Percentiles rank a stretch among this genome's conserved stretches.
Conservation (phyloP, 371 early-diverging fungal genomes). For the Mucor irregularis region DNA sequence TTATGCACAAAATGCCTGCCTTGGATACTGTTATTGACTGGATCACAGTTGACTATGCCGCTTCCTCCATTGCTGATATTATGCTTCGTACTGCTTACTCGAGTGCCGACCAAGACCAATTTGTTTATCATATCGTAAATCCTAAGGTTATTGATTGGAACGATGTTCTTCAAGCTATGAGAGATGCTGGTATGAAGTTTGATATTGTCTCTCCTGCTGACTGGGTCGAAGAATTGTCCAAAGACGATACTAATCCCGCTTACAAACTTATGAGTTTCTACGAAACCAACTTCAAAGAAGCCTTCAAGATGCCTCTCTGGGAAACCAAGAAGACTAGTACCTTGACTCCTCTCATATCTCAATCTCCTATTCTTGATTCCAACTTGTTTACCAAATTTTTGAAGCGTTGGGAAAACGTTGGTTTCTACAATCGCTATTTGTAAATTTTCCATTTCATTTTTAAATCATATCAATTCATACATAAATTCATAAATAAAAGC, state of each 20-base stretch:
- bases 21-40: slow-evolving; percentile 32
- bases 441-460: neutral
- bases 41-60: slow-evolving; percentile 39
- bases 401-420: slow-evolving; percentile 18
- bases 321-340: slow-evolving; percentile 16
- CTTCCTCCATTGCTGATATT: slow-evolving; percentile 30
- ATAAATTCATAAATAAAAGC: too few species aligned
- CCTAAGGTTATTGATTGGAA: slow-evolving; percentile 27
- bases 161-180: slow-evolving; percentile 24
- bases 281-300: slow-evolving; percentile 16
- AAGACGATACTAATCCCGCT: slow-evolving; percentile 37
- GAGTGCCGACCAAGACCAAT: neutral
- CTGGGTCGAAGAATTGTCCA: slow-evolving; percentile 31
- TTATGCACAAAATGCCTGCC: slow-evolving; percentile 32
- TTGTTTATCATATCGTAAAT: slow-evolving; percentile 41
- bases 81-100: slow-evolving; percentile 24
- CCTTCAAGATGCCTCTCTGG: slow-evolving; percentile 29
- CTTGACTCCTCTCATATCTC: neutral
- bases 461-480: neutral
- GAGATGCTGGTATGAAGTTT: slow-evolving; percentile 27
- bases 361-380: slow-evolving; percentile 13
- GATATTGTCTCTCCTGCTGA: slow-evolving; percentile 22
- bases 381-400: slow-evolving; percentile 16
- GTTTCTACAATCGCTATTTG: slow-evolving; percentile 15
- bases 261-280: slow-evolving; percentile 34